These are phyloP conservation scores for Dictyostelium brefeldianum DNA, from an alignment of 78 protist species.

Conservation along the genomic window DNA sequence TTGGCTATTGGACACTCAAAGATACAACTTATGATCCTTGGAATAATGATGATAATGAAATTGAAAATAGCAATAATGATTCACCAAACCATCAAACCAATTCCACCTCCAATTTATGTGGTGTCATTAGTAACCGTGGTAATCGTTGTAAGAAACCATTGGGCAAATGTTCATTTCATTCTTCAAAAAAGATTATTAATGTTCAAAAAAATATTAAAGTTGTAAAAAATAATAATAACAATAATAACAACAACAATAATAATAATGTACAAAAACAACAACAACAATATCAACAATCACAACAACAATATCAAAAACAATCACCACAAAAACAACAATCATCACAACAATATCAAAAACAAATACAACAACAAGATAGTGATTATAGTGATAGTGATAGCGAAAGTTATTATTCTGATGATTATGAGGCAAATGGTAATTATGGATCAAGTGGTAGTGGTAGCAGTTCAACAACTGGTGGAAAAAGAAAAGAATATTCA, in stretches of 20 bases:
- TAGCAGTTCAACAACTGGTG: neutral
- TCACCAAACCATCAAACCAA: too few relatives aligned
- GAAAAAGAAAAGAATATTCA: neutral
- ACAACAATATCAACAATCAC: neutral
- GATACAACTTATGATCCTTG: conserved; percentile 1
- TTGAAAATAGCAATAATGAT: neutral
- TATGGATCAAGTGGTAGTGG: neutral
- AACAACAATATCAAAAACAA: neutral
- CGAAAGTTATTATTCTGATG: neutral
- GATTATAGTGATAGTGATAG: neutral
- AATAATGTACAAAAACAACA: neutral
- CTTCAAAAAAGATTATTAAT: neutral
- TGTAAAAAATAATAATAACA: neutral
- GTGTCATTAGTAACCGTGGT: neutral
- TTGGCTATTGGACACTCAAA: neutral
- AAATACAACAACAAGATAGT: neutral
- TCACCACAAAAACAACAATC: neutral
- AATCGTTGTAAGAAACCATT: conserved; percentile 10
- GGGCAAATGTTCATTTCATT: neutral
- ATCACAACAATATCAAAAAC: neutral
- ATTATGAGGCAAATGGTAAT: neutral
- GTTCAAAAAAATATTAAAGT: neutral
- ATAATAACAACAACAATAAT: neutral
- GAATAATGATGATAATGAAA: neutral
- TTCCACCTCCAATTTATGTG: neutral